phyloP scores from a whole-genome alignment of 345 rosid species.

The Rubroshorea leprosula region DNA sequence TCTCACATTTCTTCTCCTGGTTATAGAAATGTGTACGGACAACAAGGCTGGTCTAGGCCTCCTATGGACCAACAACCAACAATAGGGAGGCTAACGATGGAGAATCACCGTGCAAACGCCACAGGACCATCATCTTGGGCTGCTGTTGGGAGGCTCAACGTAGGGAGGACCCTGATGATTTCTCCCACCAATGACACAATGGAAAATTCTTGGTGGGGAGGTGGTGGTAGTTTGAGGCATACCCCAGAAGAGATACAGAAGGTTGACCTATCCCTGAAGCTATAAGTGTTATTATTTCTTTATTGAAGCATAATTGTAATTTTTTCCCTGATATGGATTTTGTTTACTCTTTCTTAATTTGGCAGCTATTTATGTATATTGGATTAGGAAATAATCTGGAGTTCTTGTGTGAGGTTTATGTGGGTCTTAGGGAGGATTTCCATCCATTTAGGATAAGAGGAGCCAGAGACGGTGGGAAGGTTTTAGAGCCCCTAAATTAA shows the following conservation, averaged over 20 bases:
- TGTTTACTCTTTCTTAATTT: slow-evolving; percentile 10
- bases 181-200: slow-evolving; percentile 22
- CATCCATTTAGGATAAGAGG: background rate
- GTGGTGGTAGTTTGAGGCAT: slow-evolving; percentile 19
- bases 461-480: too few relatives aligned
- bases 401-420: too few relatives aligned
- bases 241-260: slow-evolving; percentile 50
- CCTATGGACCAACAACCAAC: slow-evolving; percentile 50
- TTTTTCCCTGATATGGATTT: slow-evolving; percentile 15
- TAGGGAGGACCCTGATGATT: slow-evolving; percentile 21
- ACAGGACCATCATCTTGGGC: slow-evolving; percentile 18
- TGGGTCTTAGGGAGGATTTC: background rate
- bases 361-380: slow-evolving; percentile 22
- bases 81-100: slow-evolving; percentile 40
- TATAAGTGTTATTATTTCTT: slow-evolving; percentile 22
- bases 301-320: background rate
- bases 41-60: slow-evolving; percentile 42
- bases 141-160: slow-evolving; percentile 35
- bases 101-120: slow-evolving; percentile 17
- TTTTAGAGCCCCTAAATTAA: background rate
- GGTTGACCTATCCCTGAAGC: slow-evolving; percentile 70
- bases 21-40: slow-evolving; percentile 24
- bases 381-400: slow-evolving; percentile 13
- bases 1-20: slow-evolving; percentile 26
- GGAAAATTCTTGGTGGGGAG: slow-evolving; percentile 26